Percentiles rank a stretch among this genome's conserved stretches.
These are phyloP conservation scores for Aspergillus japonicus DNA, from an alignment of 2,329 filamentous ascomycete genomes.

Conservation along the genomic window DNA sequence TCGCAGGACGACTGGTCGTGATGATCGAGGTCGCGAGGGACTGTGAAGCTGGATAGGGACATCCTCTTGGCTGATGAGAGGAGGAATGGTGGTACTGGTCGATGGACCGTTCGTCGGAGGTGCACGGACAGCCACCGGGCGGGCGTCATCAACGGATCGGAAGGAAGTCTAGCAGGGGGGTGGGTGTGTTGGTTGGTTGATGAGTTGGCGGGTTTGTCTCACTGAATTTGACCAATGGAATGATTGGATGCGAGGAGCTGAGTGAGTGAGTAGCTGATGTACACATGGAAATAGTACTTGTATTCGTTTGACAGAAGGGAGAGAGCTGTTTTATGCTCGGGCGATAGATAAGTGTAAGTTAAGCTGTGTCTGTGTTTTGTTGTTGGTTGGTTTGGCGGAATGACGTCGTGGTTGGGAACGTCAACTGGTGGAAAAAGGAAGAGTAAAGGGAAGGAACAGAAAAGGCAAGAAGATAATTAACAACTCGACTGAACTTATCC, in stretches of 20 bases:
- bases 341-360: too few relatives aligned
- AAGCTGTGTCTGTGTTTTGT: too few relatives aligned
- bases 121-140: conserved; percentile 15
- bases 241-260: not conserved
- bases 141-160: conserved; percentile 2
- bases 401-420: too few relatives aligned
- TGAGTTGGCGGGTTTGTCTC: not conserved
- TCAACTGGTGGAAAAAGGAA: too few relatives aligned
- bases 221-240: not conserved
- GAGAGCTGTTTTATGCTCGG: not conserved
- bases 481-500: too few relatives aligned
- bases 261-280: not conserved
- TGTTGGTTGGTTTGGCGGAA: too few relatives aligned
- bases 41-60: conserved; percentile 45
- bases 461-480: too few relatives aligned
- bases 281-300: too few relatives aligned
- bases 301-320: not conserved
- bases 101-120: conserved; percentile 1
- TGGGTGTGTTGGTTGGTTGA: not conserved
- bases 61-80: conserved; percentile 6
- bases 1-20: conserved; percentile 18
- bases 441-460: too few relatives aligned
- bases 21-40: conserved; percentile 23
- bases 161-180: not conserved
- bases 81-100: not conserved